phyloP scores from a whole-genome alignment of 129 eudicot genomes.

The Smallanthus sonchifolius region DNA sequence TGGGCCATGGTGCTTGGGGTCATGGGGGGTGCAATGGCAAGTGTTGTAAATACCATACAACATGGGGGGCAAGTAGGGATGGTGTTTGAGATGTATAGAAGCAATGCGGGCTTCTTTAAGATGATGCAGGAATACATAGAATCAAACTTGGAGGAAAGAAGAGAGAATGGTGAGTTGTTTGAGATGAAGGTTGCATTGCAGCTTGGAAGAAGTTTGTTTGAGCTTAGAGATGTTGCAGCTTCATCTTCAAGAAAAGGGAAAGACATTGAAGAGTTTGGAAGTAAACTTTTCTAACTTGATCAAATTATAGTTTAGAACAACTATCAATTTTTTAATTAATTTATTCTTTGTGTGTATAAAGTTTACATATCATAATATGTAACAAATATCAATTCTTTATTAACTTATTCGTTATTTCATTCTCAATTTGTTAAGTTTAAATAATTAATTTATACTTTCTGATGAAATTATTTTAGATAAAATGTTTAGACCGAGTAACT shows the following conservation, averaged over 20 bases:
- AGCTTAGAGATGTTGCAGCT: conserved; percentile 51
- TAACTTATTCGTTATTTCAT: conserved; percentile 1
- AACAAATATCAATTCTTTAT: background rate
- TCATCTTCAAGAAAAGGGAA: conserved; percentile 23
- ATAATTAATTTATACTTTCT: too few species aligned
- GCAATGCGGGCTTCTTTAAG: conserved; percentile 70
- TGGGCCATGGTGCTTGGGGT: conserved; percentile 58
- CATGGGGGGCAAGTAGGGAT: conserved; percentile 88
- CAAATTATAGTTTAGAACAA: background rate
- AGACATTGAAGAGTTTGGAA: conserved; percentile 51
- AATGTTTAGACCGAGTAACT: too few species aligned
- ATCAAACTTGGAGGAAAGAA: conserved; percentile 43
- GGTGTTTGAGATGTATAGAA: conserved; percentile 76
- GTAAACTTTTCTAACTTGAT: conserved; percentile 52
- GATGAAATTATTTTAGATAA: too few species aligned
- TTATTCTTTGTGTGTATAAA: conserved; percentile 22
- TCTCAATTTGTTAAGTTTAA: too few species aligned
- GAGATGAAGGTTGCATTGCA: conserved; percentile 68
- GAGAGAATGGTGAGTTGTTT: conserved; percentile 65
- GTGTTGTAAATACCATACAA: conserved; percentile 51
- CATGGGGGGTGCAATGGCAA: conserved; percentile 56
- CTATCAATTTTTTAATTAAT: background rate
- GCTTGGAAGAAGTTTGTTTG: conserved; percentile 62
- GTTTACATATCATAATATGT: background rate
- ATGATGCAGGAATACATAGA: conserved; percentile 49